Evolutionary conservation across 2,329 filamentous ascomycete genomes (phyloP).

Genomic region (Fusarium keratoplasticum): DNA sequence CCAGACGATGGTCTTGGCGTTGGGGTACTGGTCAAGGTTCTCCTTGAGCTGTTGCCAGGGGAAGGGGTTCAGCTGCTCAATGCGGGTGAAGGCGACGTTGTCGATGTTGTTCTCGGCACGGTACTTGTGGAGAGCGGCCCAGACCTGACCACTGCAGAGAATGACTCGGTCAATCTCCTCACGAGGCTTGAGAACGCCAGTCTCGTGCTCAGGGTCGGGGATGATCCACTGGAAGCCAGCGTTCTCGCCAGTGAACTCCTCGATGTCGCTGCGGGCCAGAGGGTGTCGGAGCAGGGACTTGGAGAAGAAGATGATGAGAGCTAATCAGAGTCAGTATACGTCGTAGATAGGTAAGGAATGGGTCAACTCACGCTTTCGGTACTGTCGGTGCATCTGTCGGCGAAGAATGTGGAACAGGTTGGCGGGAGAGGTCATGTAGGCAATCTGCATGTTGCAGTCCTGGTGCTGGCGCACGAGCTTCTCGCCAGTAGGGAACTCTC

Average conservation of each 20-base stretch:
- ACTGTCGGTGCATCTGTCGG: slow-evolving; percentile 98
- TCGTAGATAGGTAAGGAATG: neutral
- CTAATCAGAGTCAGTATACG: slow-evolving; percentile 49
- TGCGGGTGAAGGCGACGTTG: slow-evolving; percentile 91
- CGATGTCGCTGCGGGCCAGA: slow-evolving; percentile 86
- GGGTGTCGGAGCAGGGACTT: slow-evolving; percentile 97
- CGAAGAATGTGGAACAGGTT: slow-evolving; percentile 97
- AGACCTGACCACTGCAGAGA: slow-evolving; percentile 95
- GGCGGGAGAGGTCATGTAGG: slow-evolving; percentile 94
- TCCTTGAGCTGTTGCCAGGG: slow-evolving; percentile 97
- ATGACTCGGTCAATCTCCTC: slow-evolving; percentile 95
- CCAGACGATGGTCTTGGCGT: slow-evolving; percentile 98
- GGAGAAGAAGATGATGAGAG: slow-evolving; percentile 97
- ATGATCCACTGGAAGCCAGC: slow-evolving; percentile 98
- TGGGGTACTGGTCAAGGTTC: slow-evolving; percentile 96
- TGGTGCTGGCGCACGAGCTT: slow-evolving; percentile 98
- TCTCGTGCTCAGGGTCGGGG: slow-evolving; percentile 85
- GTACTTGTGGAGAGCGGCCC: slow-evolving; percentile 89
- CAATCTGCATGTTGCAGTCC: slow-evolving; percentile 99
- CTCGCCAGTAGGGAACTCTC: slow-evolving; percentile 87
- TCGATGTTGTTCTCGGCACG: slow-evolving; percentile 87
- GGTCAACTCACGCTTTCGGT: slow-evolving; percentile 89
- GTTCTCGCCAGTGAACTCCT: slow-evolving; percentile 85
- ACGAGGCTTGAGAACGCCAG: slow-evolving; percentile 77
- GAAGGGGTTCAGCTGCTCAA: slow-evolving; percentile 99